Evolutionary conservation across 2,329 filamentous ascomycete genomes (phyloP).

Genomic region (Didymella segeticola): DNA sequence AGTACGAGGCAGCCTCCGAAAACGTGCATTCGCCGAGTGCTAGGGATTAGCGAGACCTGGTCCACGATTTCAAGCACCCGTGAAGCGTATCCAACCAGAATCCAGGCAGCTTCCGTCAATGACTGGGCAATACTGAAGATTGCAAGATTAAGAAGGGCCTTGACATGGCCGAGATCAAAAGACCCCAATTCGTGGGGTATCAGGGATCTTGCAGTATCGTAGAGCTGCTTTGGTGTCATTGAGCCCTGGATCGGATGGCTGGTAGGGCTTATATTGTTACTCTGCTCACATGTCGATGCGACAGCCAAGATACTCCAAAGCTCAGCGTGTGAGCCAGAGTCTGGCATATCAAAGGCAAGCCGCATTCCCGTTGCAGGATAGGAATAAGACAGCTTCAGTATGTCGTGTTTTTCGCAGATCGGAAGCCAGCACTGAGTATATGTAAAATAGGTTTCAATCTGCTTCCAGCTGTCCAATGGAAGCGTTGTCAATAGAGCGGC

Average conservation of each 20-base stretch:
- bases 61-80: constrained; percentile 58
- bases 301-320: constrained; percentile 56
- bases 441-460: constrained; percentile 76
- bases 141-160: constrained; percentile 58
- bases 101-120: constrained; percentile 66
- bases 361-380: constrained; percentile 56
- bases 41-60: constrained; percentile 34
- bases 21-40: constrained; percentile 48
- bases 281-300: constrained; percentile 42
- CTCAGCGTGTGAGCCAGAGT: constrained; percentile 51
- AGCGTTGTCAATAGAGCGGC: constrained; percentile 39
- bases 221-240: constrained; percentile 29
- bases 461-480: constrained; percentile 62
- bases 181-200: constrained; percentile 39
- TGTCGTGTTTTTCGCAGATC: constrained; percentile 70
- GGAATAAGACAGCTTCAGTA: constrained; percentile 65
- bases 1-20: constrained; percentile 67
- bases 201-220: constrained; percentile 37
- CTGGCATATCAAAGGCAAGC: constrained; percentile 26
- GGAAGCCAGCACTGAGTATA: constrained; percentile 81
- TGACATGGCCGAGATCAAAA: constrained; percentile 51
- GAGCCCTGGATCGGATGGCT: constrained; percentile 5
- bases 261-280: constrained; percentile 5
- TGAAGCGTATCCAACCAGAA: constrained; percentile 69
- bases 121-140: constrained; percentile 68